phyloP scores from a whole-genome alignment of 208 protist species.

The Crithidia mellificae region DNA sequence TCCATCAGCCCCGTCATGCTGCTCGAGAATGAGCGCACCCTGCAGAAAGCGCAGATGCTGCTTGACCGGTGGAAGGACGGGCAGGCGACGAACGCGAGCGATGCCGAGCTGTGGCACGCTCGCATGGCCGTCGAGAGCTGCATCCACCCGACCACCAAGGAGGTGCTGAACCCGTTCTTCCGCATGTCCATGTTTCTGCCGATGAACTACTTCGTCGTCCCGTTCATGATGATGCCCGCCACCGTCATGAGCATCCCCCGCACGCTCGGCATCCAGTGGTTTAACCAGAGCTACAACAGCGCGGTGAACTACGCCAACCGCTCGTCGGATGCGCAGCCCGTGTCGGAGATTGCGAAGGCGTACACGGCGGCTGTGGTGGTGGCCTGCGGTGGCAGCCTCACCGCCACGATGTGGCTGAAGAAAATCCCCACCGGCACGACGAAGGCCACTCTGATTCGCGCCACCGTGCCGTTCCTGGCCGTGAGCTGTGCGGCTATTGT shows the following conservation, averaged over 20 bases:
- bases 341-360: constrained; percentile 75
- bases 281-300: constrained; percentile 94
- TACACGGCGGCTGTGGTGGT: constrained; percentile 80
- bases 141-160: constrained; percentile 91
- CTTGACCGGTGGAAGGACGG: constrained; percentile 56
- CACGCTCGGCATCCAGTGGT: constrained; percentile 90
- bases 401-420: constrained; percentile 67
- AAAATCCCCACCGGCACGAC: constrained; percentile 50
- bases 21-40: constrained; percentile 58
- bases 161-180: constrained; percentile 87
- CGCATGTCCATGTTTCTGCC: constrained; percentile 93
- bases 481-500: constrained; percentile 78
- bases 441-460: constrained; percentile 69
- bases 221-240: constrained; percentile 88
- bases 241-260: constrained; percentile 64
- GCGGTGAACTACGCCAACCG: constrained; percentile 95
- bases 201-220: constrained; percentile 89
- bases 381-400: constrained; percentile 60
- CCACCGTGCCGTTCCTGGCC: constrained; percentile 83
- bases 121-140: constrained; percentile 84
- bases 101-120: constrained; percentile 85
- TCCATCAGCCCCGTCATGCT: constrained; percentile 79
- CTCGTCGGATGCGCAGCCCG: constrained; percentile 86
- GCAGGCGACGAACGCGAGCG: constrained; percentile 28
- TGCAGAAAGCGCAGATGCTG: constrained; percentile 49